Evolutionary conservation across 73 alveolate genomes (phyloP).

Genomic region (Tetrahymena malaccensis): DNA sequence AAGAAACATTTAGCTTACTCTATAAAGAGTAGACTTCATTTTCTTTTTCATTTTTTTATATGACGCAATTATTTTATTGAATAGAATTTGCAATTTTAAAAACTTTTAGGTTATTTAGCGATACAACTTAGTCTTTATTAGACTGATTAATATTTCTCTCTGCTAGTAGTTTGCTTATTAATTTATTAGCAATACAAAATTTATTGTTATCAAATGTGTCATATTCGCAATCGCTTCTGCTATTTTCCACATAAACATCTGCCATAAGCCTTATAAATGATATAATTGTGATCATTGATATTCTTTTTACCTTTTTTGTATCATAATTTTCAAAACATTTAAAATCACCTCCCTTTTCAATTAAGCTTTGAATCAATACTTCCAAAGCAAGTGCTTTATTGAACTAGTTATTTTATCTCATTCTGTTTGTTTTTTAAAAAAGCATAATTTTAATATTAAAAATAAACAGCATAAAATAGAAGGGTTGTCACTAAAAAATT

Average conservation of each 20-base stretch:
- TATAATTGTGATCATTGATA: not conserved
- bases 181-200: not conserved
- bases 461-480: no score
- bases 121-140: not conserved
- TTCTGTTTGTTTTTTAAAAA: not conserved
- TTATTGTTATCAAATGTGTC: not conserved
- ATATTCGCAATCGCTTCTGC: not conserved
- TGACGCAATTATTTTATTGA: not conserved
- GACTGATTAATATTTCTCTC: not conserved
- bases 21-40: not conserved
- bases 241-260: not conserved
- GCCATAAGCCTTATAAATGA: not conserved
- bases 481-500: not conserved
- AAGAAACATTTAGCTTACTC: not conserved
- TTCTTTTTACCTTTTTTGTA: not conserved
- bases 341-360: not conserved
- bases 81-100: not conserved
- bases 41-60: not conserved
- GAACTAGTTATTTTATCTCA: not conserved
- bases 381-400: not conserved
- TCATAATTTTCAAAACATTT: not conserved
- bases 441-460: not conserved
- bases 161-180: not conserved
- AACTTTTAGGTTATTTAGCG: not conserved
- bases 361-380: not conserved